phyloP scores from a whole-genome alignment of 1,284 basidiomycete genomes.

The Blastosporella zonata region DNA sequence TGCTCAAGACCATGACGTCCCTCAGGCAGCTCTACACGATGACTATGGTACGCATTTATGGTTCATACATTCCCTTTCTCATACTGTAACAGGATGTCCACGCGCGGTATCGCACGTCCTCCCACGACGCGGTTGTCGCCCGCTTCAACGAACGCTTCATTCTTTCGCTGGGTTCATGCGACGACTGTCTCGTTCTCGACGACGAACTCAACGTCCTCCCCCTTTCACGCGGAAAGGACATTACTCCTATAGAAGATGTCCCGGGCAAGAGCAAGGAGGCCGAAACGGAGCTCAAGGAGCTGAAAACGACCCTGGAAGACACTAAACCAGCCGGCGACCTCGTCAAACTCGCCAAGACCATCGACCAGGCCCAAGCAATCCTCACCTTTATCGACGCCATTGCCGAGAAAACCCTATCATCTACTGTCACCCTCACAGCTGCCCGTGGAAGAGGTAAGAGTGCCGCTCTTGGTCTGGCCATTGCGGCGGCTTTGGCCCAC shows the following conservation, averaged over 20 bases:
- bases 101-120: constrained; percentile 87
- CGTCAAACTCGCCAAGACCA: constrained; percentile 88
- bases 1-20: constrained; percentile 95
- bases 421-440: constrained; percentile 94
- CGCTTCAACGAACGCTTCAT: constrained; percentile 99
- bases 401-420: constrained; percentile 88
- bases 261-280: constrained; percentile 42
- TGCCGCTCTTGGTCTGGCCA: constrained; percentile 91
- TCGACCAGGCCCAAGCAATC: constrained; percentile 91
- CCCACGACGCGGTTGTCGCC: constrained; percentile 87
- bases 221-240: constrained; percentile 95
- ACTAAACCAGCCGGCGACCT: constrained; percentile 90
- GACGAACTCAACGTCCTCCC: constrained; percentile 98
- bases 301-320: constrained; percentile 80
- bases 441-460: constrained; percentile 96
- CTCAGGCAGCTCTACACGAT: constrained; percentile 93
- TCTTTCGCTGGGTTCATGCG: constrained; percentile 86
- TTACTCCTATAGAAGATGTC: constrained; percentile 62
- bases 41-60: constrained; percentile 75
- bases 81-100: constrained; percentile 77
- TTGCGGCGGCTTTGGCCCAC: constrained; percentile 90
- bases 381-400: constrained; percentile 93
- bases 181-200: constrained; percentile 91
- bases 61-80: background rate
- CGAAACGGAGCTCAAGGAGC: constrained; percentile 71